Evolutionary conservation across 2,329 filamentous ascomycete species (phyloP), one percentile per base, ranked within the genome.

Genomic region (Monascus ruber): DNA sequence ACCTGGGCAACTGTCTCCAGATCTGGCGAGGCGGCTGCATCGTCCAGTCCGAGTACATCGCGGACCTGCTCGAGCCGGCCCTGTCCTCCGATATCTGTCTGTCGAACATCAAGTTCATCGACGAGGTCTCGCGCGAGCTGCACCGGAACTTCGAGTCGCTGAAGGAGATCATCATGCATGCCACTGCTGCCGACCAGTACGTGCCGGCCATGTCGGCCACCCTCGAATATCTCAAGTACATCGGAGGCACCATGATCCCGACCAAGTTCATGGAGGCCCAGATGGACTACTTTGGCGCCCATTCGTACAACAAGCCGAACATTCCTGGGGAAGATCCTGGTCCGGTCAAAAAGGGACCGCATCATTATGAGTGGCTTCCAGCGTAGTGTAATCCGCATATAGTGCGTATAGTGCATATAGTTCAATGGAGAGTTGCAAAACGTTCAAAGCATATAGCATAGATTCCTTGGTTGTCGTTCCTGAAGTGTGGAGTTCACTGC

Each of bases 11-110:
- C 10, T 63, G 65, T 34, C 45, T 68, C 17, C 64, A 66, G 51
- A 77, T 84, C 46, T 84, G 80, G 81, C 72, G 77, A 2, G 76
- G 70, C 0, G 80, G 81, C 5, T 84, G 80, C 57, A 84, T 85
- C 56, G 84, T 85, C 52, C 74, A 79, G 50, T 72, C 75, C 1
- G 79, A 83, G 46, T 69, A 75, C 47, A 79, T 85, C 43, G 71
- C 72, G 3, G 71, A 79, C 37, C 56, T 84, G 26, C 65, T 84
- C 24, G 54, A 63, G 50, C 57, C 60, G 0, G 46, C 51, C 0
- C 41, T 62, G 7, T 47, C 50, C 1, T 41, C 44, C 5, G 39
- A 53, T 26, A 49, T 53, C 24, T 47, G 45, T 4, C 45, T 60
- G 36, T 62, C 51, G 26, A 64, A 65, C 33, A 50, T 62, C 39